Evolutionary conservation across 1,284 basidiomycete genomes (phyloP).

Genomic region (Exobasidium rhododendri): DNA sequence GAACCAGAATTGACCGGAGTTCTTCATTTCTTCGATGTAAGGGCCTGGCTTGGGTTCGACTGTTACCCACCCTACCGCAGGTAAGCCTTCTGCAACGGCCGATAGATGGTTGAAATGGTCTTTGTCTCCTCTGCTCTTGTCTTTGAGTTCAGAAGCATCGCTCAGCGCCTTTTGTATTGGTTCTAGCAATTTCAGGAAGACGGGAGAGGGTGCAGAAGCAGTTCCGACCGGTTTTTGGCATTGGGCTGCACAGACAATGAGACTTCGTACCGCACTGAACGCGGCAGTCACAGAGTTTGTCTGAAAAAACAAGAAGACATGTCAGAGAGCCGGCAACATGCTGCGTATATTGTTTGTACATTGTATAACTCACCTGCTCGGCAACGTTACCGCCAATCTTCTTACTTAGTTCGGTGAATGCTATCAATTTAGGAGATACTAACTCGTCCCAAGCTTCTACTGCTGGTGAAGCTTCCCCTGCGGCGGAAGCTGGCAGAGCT

Average conservation of each 20-base stretch:
- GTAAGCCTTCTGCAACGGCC: constrained; percentile 75
- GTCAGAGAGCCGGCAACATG: background rate
- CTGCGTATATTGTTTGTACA: background rate
- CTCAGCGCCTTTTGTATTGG: constrained; percentile 74
- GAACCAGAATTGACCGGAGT: constrained; percentile 82
- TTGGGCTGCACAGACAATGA: constrained; percentile 67
- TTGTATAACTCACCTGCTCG: constrained; percentile 23
- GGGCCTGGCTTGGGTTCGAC: constrained; percentile 76
- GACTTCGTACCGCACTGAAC: constrained; percentile 67
- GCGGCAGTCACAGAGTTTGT: constrained; percentile 68
- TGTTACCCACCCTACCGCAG: constrained; percentile 88
- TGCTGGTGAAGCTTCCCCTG: constrained; percentile 54
- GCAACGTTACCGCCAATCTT: constrained; percentile 70
- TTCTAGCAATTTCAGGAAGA: constrained; percentile 65
- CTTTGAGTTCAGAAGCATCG: constrained; percentile 74
- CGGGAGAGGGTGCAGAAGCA: constrained; percentile 59
- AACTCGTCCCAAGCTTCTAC: constrained; percentile 73
- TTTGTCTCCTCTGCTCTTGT: constrained; percentile 74
- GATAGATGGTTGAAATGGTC: constrained; percentile 80
- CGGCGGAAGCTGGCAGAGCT: constrained; percentile 11
- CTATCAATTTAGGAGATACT: constrained; percentile 70
- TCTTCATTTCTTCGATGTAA: constrained; percentile 79
- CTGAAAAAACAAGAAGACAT: constrained; percentile 47
- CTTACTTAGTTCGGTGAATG: constrained; percentile 72
- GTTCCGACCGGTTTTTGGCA: constrained; percentile 70